phyloP scores from a whole-genome alignment of 1,139 yeast species.

The Scheffersomyces quercinus region DNA sequence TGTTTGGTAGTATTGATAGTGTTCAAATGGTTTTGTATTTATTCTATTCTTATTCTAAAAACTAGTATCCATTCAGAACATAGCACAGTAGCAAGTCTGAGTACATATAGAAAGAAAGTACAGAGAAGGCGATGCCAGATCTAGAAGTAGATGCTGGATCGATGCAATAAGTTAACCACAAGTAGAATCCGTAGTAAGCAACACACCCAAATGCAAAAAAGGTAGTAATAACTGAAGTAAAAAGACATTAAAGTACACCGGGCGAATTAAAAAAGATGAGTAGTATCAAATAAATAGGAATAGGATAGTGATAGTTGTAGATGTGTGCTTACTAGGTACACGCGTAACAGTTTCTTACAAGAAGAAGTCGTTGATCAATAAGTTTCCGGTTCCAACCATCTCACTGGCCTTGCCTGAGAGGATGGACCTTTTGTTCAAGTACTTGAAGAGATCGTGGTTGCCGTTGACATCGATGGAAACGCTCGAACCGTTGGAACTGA shows the following conservation, averaged over 20 bases:
- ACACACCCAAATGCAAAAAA: neutral
- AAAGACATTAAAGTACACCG: neutral
- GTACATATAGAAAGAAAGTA: too few relatives aligned
- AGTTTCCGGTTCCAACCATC: conserved; percentile 53
- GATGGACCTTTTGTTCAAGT: conserved; percentile 47
- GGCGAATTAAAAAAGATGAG: conserved; percentile 2
- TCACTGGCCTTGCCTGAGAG: conserved; percentile 55
- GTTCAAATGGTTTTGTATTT: too few relatives aligned
- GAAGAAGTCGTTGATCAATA: conserved; percentile 50
- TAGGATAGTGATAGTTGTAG: too few relatives aligned
- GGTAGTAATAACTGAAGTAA: conserved; percentile 9
- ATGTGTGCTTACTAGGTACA: too few relatives aligned
- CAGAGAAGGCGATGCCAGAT: too few relatives aligned
- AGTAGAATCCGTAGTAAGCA: neutral
- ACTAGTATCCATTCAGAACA: too few relatives aligned
- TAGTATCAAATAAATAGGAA: neutral
- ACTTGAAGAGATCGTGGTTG: conserved; percentile 29
- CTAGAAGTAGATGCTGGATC: too few relatives aligned
- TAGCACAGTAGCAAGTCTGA: too few relatives aligned
- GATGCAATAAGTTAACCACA: neutral
- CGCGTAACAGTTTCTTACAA: conserved; percentile 18
- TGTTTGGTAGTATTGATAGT: too few relatives aligned
- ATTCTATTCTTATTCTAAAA: too few relatives aligned
- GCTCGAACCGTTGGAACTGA: neutral
- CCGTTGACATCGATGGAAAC: conserved; percentile 2